A percentile compares a stretch with the other conserved stretches of the same genome.
Evolutionary conservation across 139 green algal genomes (phyloP).

Genomic region (Chlorella sorokiniana): DNA sequence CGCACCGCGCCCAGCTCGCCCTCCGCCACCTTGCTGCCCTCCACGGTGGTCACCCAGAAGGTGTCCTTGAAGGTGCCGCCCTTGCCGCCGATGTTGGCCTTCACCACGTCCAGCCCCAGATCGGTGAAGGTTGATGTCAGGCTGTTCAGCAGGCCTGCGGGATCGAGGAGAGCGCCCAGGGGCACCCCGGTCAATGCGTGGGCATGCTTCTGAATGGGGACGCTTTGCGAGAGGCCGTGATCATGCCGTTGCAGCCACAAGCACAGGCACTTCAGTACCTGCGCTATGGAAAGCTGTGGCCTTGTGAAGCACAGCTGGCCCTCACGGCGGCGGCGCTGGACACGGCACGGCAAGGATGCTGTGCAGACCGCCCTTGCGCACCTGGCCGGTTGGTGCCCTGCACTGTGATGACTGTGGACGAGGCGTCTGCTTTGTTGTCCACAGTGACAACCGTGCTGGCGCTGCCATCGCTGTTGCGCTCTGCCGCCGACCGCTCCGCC

Average conservation of each 20-base stretch:
- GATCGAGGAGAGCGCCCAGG: no score
- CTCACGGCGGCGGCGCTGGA: not conserved
- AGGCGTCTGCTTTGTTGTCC: not conserved
- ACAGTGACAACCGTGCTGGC: not conserved
- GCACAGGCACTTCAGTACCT: no score
- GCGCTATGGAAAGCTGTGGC: not conserved
- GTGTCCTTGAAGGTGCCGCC: constrained; percentile 64
- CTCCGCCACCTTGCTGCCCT: constrained; percentile 29
- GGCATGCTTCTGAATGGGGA: not conserved
- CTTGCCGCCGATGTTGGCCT: constrained; percentile 59
- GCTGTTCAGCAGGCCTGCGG: constrained; percentile 72
- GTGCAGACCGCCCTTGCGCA: not conserved
- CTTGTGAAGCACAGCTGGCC: not conserved
- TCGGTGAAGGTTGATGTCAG: constrained; percentile 77
- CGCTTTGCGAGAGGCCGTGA: not conserved
- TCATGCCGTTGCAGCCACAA: no score
- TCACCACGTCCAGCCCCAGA: constrained; percentile 79
- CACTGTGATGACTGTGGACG: constrained; percentile 8
- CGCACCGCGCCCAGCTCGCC: constrained; percentile 23
- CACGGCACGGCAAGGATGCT: not conserved
- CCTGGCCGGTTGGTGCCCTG: constrained; percentile 18
- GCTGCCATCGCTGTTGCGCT: not conserved
- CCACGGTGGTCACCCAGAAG: constrained; percentile 82
- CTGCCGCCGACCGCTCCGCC: not conserved
- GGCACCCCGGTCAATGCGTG: not conserved